Conservation (phyloP, 441 rosid genomes). For the Dalechampia spathulata region DNA sequence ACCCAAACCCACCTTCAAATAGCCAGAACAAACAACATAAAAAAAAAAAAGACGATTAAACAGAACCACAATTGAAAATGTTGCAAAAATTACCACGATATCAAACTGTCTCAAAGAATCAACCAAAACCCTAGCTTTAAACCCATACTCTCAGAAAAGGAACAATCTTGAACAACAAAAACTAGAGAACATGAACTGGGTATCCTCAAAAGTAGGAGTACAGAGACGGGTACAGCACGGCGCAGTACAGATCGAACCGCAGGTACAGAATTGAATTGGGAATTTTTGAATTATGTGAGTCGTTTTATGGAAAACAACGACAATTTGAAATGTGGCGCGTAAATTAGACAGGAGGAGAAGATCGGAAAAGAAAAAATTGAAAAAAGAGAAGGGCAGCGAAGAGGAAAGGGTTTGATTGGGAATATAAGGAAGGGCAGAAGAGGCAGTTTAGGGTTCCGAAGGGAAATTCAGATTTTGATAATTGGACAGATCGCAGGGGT, state of each 20-base stretch:
- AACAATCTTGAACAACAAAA: slow-evolving; percentile 1
- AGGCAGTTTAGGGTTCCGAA: slow-evolving; percentile 32
- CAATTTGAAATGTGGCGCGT: slow-evolving; percentile 42
- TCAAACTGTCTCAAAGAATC: background rate
- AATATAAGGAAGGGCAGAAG: slow-evolving; percentile 62
- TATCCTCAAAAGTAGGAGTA: background rate
- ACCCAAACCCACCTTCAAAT: background rate
- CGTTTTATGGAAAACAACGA: background rate
- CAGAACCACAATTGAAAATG: background rate
- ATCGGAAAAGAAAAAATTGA: slow-evolving; percentile 13
- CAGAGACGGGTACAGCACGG: slow-evolving; percentile 3
- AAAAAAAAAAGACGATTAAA: slow-evolving; percentile 1
- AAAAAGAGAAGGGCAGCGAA: slow-evolving; percentile 18
- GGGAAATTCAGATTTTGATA: slow-evolving; percentile 31
- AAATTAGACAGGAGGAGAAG: slow-evolving; percentile 22
- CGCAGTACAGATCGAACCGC: slow-evolving; percentile 3
- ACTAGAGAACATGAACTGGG: background rate
- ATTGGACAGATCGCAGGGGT: slow-evolving; percentile 18
- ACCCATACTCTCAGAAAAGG: background rate
- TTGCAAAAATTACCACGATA: slow-evolving; percentile 7
- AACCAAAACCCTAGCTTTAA: slow-evolving; percentile 6
- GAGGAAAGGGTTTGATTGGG: slow-evolving; percentile 33
- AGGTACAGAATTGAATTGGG: background rate
- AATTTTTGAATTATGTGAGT: background rate
- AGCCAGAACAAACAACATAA: slow-evolving; percentile 6